Evolutionary conservation across 2,329 filamentous ascomycete genomes (phyloP).

Genomic region (Neoascochyta sp.): DNA sequence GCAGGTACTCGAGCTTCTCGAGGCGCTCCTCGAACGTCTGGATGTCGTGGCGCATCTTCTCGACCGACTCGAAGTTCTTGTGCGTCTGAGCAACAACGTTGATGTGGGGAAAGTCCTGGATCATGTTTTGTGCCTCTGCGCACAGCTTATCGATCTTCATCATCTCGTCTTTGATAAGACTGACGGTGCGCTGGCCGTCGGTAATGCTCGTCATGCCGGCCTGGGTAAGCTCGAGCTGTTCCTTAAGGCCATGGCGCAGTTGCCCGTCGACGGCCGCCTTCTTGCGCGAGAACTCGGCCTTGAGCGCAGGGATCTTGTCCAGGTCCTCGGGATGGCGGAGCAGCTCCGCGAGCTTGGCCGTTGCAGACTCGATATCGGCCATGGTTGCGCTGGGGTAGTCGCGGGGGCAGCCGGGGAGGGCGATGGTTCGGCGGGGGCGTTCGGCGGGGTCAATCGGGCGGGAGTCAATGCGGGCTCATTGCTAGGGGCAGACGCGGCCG

Average conservation of each 20-base stretch:
- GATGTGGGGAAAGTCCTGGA: slow-evolving; percentile 91
- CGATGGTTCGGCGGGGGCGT: no score
- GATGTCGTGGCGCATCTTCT: slow-evolving; percentile 87
- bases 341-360: slow-evolving; percentile 83
- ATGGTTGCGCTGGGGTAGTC: slow-evolving; percentile 39
- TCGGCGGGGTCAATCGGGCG: no score
- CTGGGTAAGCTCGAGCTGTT: slow-evolving; percentile 93
- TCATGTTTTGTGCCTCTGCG: slow-evolving; percentile 95
- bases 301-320: slow-evolving; percentile 87
- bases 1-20: slow-evolving; percentile 69
- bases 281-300: slow-evolving; percentile 89
- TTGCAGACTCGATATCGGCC: slow-evolving; percentile 59
- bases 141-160: slow-evolving; percentile 97
- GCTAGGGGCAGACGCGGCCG: no score
- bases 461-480: no score
- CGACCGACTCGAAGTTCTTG: slow-evolving; percentile 89
- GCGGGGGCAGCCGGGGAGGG: no score
- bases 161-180: slow-evolving; percentile 95
- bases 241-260: slow-evolving; percentile 79
- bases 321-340: slow-evolving; percentile 94
- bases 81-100: slow-evolving; percentile 91
- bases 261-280: slow-evolving; percentile 88
- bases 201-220: slow-evolving; percentile 83
- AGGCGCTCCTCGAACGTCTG: slow-evolving; percentile 81
- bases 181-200: slow-evolving; percentile 87